phyloP scores from a whole-genome alignment of 345 rosid genomes.

The Eucalyptus erythrocorys region DNA sequence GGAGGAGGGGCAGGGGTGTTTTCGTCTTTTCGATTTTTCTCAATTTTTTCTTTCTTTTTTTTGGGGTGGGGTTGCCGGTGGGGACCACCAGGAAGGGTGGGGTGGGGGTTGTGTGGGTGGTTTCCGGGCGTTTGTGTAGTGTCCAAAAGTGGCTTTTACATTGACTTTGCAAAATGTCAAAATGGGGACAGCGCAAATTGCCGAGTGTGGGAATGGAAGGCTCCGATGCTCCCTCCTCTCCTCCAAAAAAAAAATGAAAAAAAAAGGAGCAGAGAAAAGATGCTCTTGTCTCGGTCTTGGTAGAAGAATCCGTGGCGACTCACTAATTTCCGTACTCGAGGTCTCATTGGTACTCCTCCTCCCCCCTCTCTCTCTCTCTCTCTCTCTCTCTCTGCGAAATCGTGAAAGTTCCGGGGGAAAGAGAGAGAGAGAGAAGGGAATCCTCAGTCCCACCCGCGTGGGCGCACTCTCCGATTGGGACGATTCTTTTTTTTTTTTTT shows the following conservation, averaged over 20 bases:
- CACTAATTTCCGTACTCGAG: not conserved
- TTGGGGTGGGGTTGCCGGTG: not conserved
- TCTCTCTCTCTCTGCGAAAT: not conserved
- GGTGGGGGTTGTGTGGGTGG: not conserved
- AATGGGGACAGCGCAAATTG: slow-evolving; percentile 10
- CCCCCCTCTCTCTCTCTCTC: not conserved
- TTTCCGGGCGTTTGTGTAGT: not conserved
- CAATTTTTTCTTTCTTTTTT: not conserved
- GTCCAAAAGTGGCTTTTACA: not conserved
- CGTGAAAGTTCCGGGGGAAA: not conserved
- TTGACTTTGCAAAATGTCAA: slow-evolving; percentile 67
- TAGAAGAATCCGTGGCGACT: not conserved
- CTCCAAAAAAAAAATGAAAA: not conserved
- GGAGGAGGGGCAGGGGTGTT: not conserved
- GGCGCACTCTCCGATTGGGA: not conserved
- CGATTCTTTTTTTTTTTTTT: too few relatives aligned
- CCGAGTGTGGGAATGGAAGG: not conserved
- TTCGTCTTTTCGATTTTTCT: not conserved
- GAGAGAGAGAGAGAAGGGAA: not conserved
- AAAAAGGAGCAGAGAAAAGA: not conserved
- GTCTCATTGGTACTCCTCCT: not conserved
- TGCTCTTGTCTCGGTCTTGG: not conserved
- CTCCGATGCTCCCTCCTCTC: not conserved
- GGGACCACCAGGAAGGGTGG: not conserved
- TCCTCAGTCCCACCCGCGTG: not conserved